Evolutionary conservation across 2,329 filamentous ascomycete species (phyloP).

Genomic region (Tolypocladium album): DNA sequence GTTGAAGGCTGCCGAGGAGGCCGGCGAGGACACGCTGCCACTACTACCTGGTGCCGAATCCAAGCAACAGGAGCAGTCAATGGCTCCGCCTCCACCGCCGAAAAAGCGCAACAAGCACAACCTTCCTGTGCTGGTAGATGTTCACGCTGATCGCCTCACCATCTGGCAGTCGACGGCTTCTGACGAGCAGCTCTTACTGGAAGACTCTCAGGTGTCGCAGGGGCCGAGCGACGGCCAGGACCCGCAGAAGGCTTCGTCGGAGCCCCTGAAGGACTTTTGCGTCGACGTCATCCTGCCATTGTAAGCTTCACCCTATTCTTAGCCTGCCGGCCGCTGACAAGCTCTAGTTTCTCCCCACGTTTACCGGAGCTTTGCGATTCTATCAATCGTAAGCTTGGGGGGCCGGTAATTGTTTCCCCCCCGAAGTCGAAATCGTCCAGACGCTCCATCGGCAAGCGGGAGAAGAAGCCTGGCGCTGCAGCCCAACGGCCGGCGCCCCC

Average conservation of each 20-base stretch:
- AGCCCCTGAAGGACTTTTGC: conserved; percentile 66
- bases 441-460: conserved; percentile 27
- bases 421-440: conserved; percentile 39
- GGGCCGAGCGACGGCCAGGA: conserved; percentile 21
- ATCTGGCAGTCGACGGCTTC: conserved; percentile 74
- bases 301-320: conserved; percentile 29
- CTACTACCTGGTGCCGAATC: conserved; percentile 26
- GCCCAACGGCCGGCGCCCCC: conserved; percentile 34
- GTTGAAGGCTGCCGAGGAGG: conserved; percentile 28
- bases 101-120: conserved; percentile 56
- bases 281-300: conserved; percentile 73
- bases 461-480: conserved; percentile 39
- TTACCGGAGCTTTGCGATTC: conserved; percentile 60
- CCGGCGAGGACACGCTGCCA: conserved; percentile 35
- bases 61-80: conserved; percentile 13
- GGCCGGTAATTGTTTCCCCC: conserved; percentile 50
- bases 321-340: conserved; percentile 20
- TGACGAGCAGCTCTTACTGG: conserved; percentile 41
- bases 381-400: conserved; percentile 68
- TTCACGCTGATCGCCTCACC: conserved; percentile 66
- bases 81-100: conserved; percentile 13
- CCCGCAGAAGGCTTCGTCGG: conserved; percentile 34
- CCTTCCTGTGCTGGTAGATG: conserved; percentile 54
- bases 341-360: conserved; percentile 56
- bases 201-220: conserved; percentile 32